phyloP scores from a whole-genome alignment of 768 basidiomycete species.

The Tephrocybe rancida region DNA sequence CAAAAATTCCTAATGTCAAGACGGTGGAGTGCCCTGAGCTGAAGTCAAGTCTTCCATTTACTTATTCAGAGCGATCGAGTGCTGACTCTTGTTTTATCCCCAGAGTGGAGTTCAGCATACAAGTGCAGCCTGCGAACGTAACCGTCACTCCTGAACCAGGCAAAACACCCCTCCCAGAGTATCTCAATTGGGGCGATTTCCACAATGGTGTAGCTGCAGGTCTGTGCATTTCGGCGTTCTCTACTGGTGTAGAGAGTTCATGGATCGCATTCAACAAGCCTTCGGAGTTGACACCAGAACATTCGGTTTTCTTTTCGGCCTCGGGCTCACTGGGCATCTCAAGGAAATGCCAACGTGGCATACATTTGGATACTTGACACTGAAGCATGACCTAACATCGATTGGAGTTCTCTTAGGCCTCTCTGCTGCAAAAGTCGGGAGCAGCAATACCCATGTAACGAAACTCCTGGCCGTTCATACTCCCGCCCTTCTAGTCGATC shows the following conservation, averaged over 20 bases:
- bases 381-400: constrained; percentile 94
- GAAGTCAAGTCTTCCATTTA: constrained; percentile 46
- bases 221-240: constrained; percentile 77
- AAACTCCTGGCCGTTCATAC: constrained; percentile 92
- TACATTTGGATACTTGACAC: constrained; percentile 92
- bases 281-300: constrained; percentile 84
- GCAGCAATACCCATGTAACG: constrained; percentile 83
- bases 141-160: constrained; percentile 67
- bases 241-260: constrained; percentile 80
- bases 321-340: constrained; percentile 92
- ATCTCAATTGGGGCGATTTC: constrained; percentile 92
- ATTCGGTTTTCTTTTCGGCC: constrained; percentile 94
- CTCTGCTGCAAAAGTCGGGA: constrained; percentile 87
- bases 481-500: constrained; percentile 87
- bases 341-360: constrained; percentile 92
- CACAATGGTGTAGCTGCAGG: constrained; percentile 97
- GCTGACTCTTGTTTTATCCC: constrained; percentile 46
- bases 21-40: constrained; percentile 68
- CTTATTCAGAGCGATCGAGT: neutral
- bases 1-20: constrained; percentile 65
- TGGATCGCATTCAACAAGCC: constrained; percentile 98
- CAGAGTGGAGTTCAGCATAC: constrained; percentile 75
- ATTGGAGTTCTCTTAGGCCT: constrained; percentile 94
- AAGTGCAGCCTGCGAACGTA: constrained; percentile 73
- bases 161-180: constrained; percentile 69